Percentiles rank a stretch among this genome's conserved stretches.
These are phyloP conservation scores for Verbascum thapsus DNA, from an alignment of 257 asterid species.

Conservation along the genomic window DNA sequence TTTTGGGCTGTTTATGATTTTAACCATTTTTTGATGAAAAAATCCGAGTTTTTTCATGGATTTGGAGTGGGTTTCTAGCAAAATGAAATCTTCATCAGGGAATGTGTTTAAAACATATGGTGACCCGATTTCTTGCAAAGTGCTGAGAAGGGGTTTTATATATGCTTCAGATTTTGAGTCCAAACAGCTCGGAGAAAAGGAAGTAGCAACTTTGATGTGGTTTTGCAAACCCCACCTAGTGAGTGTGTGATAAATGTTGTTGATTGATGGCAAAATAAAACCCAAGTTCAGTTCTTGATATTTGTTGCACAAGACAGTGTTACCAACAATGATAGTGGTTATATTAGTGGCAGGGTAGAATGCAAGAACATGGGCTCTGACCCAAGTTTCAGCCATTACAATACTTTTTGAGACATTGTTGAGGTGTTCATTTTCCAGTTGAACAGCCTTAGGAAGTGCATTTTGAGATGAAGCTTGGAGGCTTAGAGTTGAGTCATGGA, in stretches of 20 bases:
- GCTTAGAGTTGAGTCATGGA: conserved; percentile 38
- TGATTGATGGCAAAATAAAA: conserved; percentile 57
- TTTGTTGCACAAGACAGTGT: conserved; percentile 44
- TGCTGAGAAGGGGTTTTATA: conserved; percentile 51
- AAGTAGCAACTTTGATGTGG: conserved; percentile 58
- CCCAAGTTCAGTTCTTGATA: conserved; percentile 32
- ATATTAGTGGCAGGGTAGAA: conserved; percentile 66
- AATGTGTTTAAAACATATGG: conserved; percentile 43
- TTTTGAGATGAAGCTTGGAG: conserved; percentile 29
- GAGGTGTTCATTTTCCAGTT: conserved; percentile 50
- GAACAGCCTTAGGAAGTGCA: conserved; percentile 44
- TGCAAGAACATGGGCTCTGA: conserved; percentile 58
- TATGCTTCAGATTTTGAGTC: conserved; percentile 31
- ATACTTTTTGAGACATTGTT: conserved; percentile 56
- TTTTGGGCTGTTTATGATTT: conserved; percentile 18
- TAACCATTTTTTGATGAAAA: conserved; percentile 32
- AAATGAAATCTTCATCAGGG: conserved; percentile 32
- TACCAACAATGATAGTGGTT: conserved; percentile 61
- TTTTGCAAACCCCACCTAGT: conserved; percentile 86
- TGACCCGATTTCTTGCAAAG: conserved; percentile 49
- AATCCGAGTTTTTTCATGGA: conserved; percentile 45
- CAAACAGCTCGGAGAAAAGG: conserved; percentile 61
- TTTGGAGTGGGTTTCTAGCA: conserved; percentile 39
- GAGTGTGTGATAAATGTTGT: conserved; percentile 78
- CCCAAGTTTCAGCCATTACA: conserved; percentile 76